Percentiles rank a stretch among this genome's conserved stretches.
Conservation (phyloP, 2,329 filamentous ascomycete genomes). For the Monosporascus sp. region DNA sequence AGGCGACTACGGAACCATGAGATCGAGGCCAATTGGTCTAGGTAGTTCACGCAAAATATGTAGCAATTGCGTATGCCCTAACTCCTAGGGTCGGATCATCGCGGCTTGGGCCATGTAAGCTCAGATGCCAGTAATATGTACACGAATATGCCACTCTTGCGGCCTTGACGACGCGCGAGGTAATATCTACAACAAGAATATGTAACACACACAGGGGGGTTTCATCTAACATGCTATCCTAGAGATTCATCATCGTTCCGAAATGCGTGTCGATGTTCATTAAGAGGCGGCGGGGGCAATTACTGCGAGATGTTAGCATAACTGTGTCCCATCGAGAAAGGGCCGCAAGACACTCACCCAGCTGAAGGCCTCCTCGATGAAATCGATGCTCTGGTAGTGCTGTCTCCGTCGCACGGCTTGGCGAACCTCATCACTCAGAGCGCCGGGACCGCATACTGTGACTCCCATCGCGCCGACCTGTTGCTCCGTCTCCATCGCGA, state of each 20-base stretch:
- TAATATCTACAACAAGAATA: too few relatives aligned
- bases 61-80: too few relatives aligned
- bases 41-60: too few relatives aligned
- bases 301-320: not conserved
- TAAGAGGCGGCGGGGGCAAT: not conserved
- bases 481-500: constrained; percentile 68
- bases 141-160: too few relatives aligned
- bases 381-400: constrained; percentile 64
- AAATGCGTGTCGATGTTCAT: not conserved
- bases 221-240: too few relatives aligned
- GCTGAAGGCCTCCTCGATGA: constrained; percentile 71
- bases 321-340: not conserved
- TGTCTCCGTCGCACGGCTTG: constrained; percentile 60
- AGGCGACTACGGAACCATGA: too few relatives aligned
- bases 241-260: not conserved
- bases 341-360: not conserved
- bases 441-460: constrained; percentile 68
- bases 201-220: too few relatives aligned
- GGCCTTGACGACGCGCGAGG: too few relatives aligned
- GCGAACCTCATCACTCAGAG: constrained; percentile 70
- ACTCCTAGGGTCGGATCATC: too few relatives aligned
- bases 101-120: too few relatives aligned
- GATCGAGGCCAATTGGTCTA: too few relatives aligned
- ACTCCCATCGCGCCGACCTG: constrained; percentile 71
- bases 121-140: too few relatives aligned